Percentiles rank a stretch among this genome's conserved stretches.
phyloP scores from a whole-genome alignment of 768 basidiomycete species.

The Amanita rubescens region DNA sequence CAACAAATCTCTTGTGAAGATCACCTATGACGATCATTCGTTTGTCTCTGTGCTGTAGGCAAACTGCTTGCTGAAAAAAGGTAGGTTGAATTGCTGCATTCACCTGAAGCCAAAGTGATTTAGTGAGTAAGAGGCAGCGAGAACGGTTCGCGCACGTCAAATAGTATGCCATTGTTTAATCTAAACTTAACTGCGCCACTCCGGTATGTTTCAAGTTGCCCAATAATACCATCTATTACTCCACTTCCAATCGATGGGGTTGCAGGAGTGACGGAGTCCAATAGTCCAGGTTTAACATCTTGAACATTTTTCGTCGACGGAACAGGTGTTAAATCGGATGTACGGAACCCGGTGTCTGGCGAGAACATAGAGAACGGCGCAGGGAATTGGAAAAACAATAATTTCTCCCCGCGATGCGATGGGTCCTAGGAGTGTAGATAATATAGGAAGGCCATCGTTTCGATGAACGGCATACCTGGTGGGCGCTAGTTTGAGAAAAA shows the following conservation, averaged over 20 bases:
- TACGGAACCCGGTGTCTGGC: slow-evolving; percentile 23
- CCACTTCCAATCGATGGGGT: slow-evolving; percentile 22
- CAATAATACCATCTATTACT: slow-evolving; percentile 67
- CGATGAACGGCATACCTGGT: slow-evolving; percentile 28
- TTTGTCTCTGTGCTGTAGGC: slow-evolving; percentile 55
- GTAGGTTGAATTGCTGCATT: slow-evolving; percentile 77
- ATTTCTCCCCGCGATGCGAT: slow-evolving; percentile 47
- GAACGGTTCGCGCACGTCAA: slow-evolving; percentile 54
- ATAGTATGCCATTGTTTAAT: slow-evolving; percentile 68
- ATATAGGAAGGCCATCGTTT: not conserved
- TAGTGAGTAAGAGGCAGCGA: not conserved
- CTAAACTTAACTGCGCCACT: slow-evolving; percentile 87
- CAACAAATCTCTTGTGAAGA: slow-evolving; percentile 76
- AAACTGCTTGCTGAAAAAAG: slow-evolving; percentile 83
- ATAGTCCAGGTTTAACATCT: slow-evolving; percentile 49
- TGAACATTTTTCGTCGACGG: slow-evolving; percentile 45
- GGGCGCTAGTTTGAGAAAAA: slow-evolving; percentile 33
- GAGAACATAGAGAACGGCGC: slow-evolving; percentile 73
- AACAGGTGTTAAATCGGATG: slow-evolving; percentile 23
- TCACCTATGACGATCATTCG: slow-evolving; percentile 73
- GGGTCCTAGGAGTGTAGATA: slow-evolving; percentile 32
- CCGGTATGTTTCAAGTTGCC: slow-evolving; percentile 76
- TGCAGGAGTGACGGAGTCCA: slow-evolving; percentile 18
- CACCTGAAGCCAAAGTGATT: slow-evolving; percentile 39
- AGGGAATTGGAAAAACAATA: slow-evolving; percentile 92